phyloP scores from a whole-genome alignment of 768 basidiomycete genomes.

The Megacollybia marginata region DNA sequence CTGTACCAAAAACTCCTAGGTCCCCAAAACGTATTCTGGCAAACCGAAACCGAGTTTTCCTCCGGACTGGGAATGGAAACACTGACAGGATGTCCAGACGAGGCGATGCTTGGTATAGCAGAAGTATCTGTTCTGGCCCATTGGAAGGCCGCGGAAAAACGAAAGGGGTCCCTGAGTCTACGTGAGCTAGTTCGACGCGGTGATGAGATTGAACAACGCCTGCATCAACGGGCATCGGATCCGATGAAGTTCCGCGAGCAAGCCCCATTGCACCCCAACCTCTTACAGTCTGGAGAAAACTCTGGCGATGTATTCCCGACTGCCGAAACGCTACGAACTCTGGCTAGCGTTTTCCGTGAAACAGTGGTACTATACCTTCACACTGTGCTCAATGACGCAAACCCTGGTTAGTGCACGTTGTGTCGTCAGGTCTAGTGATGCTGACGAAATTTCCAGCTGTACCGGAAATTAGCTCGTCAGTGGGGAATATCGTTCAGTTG shows the following conservation, averaged over 20 bases:
- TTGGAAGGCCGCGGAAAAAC: conserved; percentile 65
- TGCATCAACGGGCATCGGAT: conserved; percentile 37
- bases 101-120: conserved; percentile 67
- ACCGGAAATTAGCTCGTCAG: conserved; percentile 57
- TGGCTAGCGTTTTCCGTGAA: conserved; percentile 58
- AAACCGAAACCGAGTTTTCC: conserved; percentile 25
- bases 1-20: conserved; percentile 65
- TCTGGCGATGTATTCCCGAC: conserved; percentile 20
- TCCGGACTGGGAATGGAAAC: conserved; percentile 55
- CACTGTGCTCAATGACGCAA: conserved; percentile 59
- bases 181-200: conserved; percentile 72
- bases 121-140: conserved; percentile 66
- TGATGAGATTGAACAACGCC: conserved; percentile 59
- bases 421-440: background rate
- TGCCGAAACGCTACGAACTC: conserved; percentile 39
- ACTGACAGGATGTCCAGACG: conserved; percentile 74
- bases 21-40: conserved; percentile 40
- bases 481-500: conserved; percentile 45
- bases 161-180: conserved; percentile 61
- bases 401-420: conserved; percentile 47
- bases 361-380: conserved; percentile 61
- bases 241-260: conserved; percentile 24
- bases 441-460: conserved; percentile 38
- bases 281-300: conserved; percentile 22
- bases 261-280: conserved; percentile 33